phyloP scores from a whole-genome alignment of 2,329 filamentous ascomycete species.

The Piedraia hortae region DNA sequence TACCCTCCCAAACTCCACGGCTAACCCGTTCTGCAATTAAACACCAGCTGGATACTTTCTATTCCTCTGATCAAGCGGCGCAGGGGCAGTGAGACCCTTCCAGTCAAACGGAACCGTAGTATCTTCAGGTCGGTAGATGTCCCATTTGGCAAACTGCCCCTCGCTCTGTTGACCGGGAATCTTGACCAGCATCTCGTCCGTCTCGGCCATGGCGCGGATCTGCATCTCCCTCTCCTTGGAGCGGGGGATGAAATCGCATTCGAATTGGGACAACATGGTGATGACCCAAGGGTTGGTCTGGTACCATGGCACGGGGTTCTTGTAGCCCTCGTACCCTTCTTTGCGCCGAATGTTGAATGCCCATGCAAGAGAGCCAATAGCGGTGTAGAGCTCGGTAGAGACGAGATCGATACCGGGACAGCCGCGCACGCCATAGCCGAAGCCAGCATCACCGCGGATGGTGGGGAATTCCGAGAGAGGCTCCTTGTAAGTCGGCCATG shows the following conservation, averaged over 20 bases:
- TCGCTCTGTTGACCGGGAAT: constrained; percentile 1
- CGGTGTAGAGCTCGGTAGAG: constrained; percentile 8
- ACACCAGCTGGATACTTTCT: neutral
- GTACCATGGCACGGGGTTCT: constrained; percentile 9
- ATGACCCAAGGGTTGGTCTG: constrained; percentile 11
- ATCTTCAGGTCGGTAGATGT: constrained; percentile 3
- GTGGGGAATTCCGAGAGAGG: constrained; percentile 12
- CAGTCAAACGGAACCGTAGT: constrained; percentile 2
- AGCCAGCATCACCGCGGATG: constrained; percentile 9
- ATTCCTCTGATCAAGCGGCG: constrained; percentile 1
- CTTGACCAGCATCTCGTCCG: constrained; percentile 2
- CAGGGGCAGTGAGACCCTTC: constrained; percentile 2
- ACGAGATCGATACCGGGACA: constrained; percentile 11
- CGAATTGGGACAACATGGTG: constrained; percentile 9
- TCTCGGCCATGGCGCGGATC: constrained; percentile 1
- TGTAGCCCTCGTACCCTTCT: constrained; percentile 4
- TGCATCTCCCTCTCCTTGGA: constrained; percentile 1
- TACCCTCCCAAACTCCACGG: no score
- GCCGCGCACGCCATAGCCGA: constrained; percentile 11
- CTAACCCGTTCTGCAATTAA: no score
- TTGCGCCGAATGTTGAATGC: constrained; percentile 8
- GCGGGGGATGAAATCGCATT: constrained; percentile 7
- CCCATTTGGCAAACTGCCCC: constrained; percentile 2
- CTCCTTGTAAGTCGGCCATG: constrained; percentile 12
- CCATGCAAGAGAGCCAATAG: constrained; percentile 10